Evolutionary conservation across 768 basidiomycete species (phyloP).

Genomic region (Exidia glandulosa): DNA sequence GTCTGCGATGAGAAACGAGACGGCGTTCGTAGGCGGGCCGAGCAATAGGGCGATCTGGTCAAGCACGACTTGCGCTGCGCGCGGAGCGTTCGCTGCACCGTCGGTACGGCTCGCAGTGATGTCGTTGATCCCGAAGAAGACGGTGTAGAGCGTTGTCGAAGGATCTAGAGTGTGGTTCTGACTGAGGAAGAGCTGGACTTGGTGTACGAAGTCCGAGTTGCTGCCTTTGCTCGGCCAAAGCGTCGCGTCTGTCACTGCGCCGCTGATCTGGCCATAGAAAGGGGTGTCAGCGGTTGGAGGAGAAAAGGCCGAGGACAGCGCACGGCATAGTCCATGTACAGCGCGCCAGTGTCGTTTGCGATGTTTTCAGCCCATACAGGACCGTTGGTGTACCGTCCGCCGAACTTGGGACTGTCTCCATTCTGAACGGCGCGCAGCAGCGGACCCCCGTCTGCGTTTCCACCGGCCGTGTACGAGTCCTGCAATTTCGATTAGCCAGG

Average conservation of each 20-base stretch:
- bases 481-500: slow-evolving; percentile 6
- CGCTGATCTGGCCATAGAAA: slow-evolving; percentile 14
- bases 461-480: slow-evolving; percentile 35
- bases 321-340: slow-evolving; percentile 41
- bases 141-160: slow-evolving; percentile 35
- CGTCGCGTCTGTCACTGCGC: slow-evolving; percentile 35
- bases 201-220: slow-evolving; percentile 36
- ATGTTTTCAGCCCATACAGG: slow-evolving; percentile 39
- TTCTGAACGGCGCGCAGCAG: slow-evolving; percentile 30
- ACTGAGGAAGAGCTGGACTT: slow-evolving; percentile 33
- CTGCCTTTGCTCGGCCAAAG: slow-evolving; percentile 42
- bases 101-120: slow-evolving; percentile 8
- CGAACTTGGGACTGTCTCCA: slow-evolving; percentile 35
- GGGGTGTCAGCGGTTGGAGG: background rate
- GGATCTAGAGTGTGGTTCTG: slow-evolving; percentile 35
- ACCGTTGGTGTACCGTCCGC: slow-evolving; percentile 41
- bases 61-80: slow-evolving; percentile 20
- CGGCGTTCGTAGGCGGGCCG: slow-evolving; percentile 37
- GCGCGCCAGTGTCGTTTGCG: slow-evolving; percentile 28
- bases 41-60: slow-evolving; percentile 36
- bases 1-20: slow-evolving; percentile 36
- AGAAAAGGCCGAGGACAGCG: slow-evolving; percentile 4
- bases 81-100: slow-evolving; percentile 2
- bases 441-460: slow-evolving; percentile 33
- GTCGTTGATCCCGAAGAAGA: slow-evolving; percentile 48